phyloP scores from a whole-genome alignment of 352 stramenopile species.

The Globisporangium heterothallicum region DNA sequence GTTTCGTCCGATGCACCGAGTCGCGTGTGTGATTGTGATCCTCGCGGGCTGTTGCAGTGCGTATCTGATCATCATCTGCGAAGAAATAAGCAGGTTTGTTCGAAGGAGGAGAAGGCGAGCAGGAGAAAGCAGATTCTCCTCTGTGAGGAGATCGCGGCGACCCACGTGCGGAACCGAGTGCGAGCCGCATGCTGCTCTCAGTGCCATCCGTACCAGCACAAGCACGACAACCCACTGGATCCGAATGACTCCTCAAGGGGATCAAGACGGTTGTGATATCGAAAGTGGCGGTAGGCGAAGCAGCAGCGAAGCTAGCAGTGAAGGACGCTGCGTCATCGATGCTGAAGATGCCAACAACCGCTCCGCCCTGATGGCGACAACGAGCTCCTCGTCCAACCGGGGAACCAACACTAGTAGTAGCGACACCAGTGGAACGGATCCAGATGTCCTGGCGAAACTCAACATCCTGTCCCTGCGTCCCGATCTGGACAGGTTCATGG shows the following conservation, averaged over 20 bases:
- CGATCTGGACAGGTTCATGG: conserved; percentile 23
- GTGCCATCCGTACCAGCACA: neutral
- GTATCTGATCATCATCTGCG: conserved; percentile 7
- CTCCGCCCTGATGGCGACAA: too few species aligned
- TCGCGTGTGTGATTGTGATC: conserved; percentile 10
- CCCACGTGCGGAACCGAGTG: neutral
- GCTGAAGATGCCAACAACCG: neutral
- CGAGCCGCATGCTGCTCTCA: neutral
- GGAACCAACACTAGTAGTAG: too few species aligned
- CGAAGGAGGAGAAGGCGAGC: neutral
- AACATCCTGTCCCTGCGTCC: conserved; percentile 18
- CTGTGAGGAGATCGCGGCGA: neutral
- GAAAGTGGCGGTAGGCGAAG: too few species aligned
- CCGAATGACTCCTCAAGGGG: neutral
- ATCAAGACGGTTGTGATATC: too few species aligned
- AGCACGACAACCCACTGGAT: neutral
- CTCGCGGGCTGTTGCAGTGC: conserved; percentile 10
- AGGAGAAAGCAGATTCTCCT: too few species aligned
- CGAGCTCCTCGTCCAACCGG: neutral
- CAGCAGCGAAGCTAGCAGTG: too few species aligned
- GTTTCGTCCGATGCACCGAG: conserved; percentile 15
- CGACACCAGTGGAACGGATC: neutral
- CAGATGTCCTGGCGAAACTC: conserved; percentile 22
- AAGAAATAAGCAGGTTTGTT: conserved; percentile 5
- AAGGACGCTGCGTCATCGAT: too few species aligned